A percentile compares a stretch with the other conserved stretches of the same genome.
Evolutionary conservation across 2,329 filamentous ascomycete species (phyloP).

Genomic region (Ascochyta lentis): DNA sequence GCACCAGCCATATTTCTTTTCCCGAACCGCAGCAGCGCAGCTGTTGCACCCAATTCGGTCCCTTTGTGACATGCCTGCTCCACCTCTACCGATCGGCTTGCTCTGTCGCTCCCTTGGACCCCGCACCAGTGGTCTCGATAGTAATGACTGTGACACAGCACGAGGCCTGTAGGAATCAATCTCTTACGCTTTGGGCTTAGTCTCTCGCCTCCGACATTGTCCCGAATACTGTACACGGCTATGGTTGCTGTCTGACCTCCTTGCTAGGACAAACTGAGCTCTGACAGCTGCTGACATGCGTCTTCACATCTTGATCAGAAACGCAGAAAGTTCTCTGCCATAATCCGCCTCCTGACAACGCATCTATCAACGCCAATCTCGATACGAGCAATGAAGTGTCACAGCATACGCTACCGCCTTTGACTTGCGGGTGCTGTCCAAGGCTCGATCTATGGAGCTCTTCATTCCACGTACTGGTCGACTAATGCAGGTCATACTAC

Average conservation of each 20-base stretch:
- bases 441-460: neutral
- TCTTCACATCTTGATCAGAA: neutral
- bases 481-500: conserved; percentile 9
- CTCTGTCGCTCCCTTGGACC: conserved; percentile 6
- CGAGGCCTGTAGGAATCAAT: conserved; percentile 14
- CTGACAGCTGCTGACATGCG: neutral
- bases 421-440: neutral
- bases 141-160: conserved; percentile 21
- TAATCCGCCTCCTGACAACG: neutral
- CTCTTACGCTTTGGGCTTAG: neutral
- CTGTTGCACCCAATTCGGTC: conserved; percentile 25
- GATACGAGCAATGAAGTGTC: neutral
- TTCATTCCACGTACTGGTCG: neutral
- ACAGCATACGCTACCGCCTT: neutral
- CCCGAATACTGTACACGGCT: neutral
- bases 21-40: conserved; percentile 22
- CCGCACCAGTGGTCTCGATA: conserved; percentile 12
- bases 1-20: conserved; percentile 32
- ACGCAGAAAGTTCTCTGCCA: neutral
- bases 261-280: neutral
- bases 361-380: neutral
- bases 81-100: conserved; percentile 31
- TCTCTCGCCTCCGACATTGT: neutral
- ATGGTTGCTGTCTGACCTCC: neutral
- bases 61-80: conserved; percentile 18